Conservation (phyloP, 2,329 filamentous ascomycete species). For the Neurospora crassa region DNA sequence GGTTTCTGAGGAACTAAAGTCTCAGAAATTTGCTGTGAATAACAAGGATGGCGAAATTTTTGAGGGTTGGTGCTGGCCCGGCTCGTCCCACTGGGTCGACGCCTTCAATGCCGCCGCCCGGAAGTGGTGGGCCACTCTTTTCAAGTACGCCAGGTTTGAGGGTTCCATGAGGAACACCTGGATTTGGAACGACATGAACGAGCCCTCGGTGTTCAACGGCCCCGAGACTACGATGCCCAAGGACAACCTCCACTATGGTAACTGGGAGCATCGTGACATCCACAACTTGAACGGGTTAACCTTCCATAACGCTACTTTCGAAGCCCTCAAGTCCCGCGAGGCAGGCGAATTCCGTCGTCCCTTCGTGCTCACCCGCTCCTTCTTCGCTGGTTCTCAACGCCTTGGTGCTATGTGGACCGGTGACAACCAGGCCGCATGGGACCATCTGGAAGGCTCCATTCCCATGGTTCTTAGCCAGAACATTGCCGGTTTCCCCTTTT, state of each 20-base stretch:
- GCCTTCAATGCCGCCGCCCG: conserved; percentile 88
- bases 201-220: conserved; percentile 97
- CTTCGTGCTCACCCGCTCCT: conserved; percentile 87
- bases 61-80: conserved; percentile 98
- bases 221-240: conserved; percentile 98
- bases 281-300: conserved; percentile 96
- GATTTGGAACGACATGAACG: conserved; percentile 99
- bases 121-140: conserved; percentile 84
- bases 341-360: conserved; percentile 77
- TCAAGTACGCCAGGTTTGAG: conserved; percentile 81
- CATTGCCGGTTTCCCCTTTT: conserved; percentile 86
- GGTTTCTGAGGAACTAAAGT: conserved; percentile 72
- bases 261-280: conserved; percentile 94
- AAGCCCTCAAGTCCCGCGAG: conserved; percentile 75
- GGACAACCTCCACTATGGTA: conserved; percentile 83
- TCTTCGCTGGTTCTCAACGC: conserved; percentile 84
- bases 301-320: conserved; percentile 86
- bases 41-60: conserved; percentile 86
- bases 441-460: conserved; percentile 76
- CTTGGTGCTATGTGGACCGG: conserved; percentile 97
- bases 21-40: conserved; percentile 72
- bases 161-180: conserved; percentile 80
- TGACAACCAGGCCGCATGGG: conserved; percentile 91
- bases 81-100: conserved; percentile 93
- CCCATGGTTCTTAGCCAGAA: conserved; percentile 93